Base-by-base conservation (phyloP, 345 rosid genomes). In the Pistacia atlantica region DNA sequence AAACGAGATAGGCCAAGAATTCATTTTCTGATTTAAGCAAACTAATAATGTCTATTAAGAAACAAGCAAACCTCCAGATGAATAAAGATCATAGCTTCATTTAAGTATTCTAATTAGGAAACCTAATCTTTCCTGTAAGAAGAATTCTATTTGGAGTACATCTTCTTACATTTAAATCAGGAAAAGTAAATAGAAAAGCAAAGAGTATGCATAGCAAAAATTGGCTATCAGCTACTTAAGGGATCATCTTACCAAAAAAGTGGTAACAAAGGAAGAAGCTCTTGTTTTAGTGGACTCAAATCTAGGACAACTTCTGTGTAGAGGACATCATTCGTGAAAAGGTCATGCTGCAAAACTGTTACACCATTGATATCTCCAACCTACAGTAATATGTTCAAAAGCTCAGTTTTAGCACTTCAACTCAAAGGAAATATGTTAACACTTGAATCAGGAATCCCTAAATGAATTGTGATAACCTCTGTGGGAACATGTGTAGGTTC, bases 321-420 rank as follows among this genome's bases (percentile, higher is more conserved):
- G 71, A 93, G 87, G 64, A 96, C 97, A 83, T 96, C 98, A 84
- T 96, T 96, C 46, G 99, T 93, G 80, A 93, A 96, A 72, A 96
- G 95, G 79, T 92, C 97, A 78, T 96, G 99, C 76, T 83, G 88
- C 86, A 96, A 82, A 81, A 92, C 97, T 84, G 88, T 90, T 69
- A 91, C 98, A 52, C 97, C 97, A 79, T 85, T 85, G 80, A 96
- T 90, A 80, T 88, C 90, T 58, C 95, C 98, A 75, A 92, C 84
- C 99, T 94, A 84, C 76, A 77, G 69, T 67, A 38, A 57, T 62
- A 58, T 57, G 60, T 37, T 22, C 33, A 72, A 52, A 71, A 62
- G 54, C 31, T 79, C 11, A 80, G 72, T 14, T 42, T 8, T 35
- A 70, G 33, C 12, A 49, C 65, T 46, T 28, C 33, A 38, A 35